phyloP scores from a whole-genome alignment of 1,284 basidiomycete species.

The Pyrrhoderma noxium region DNA sequence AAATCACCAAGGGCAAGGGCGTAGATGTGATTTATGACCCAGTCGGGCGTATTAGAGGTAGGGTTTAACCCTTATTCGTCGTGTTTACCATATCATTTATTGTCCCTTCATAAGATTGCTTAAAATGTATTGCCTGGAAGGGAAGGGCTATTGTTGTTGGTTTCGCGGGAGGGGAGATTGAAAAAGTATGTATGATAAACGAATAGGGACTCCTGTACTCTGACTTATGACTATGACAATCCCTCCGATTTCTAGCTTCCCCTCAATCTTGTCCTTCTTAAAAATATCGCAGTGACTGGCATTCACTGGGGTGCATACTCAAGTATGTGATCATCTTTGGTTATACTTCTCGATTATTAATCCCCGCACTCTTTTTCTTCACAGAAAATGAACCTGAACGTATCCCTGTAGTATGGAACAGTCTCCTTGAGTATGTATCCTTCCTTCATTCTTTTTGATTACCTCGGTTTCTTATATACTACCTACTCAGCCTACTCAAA shows the following conservation, averaged over 20 bases:
- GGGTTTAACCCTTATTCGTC: conserved; percentile 17
- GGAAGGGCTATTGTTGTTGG: conserved; percentile 88
- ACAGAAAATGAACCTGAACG: conserved; percentile 64
- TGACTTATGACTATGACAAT: not conserved
- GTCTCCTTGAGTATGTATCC: conserved; percentile 55
- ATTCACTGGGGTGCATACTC: conserved; percentile 82
- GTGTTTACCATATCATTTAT: not conserved
- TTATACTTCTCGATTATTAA: not conserved
- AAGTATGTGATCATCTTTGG: conserved; percentile 47
- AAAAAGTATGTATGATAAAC: conserved; percentile 52
- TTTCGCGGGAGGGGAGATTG: conserved; percentile 83
- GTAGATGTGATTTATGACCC: conserved; percentile 89
- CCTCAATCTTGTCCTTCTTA: conserved; percentile 82
- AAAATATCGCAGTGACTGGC: conserved; percentile 79
- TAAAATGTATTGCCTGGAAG: conserved; percentile 95
- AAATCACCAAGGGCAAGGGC: conserved; percentile 61
- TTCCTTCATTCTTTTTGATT: not conserved
- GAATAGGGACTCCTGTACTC: not conserved
- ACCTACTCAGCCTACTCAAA: conserved; percentile 49
- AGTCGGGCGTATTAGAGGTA: conserved; percentile 71
- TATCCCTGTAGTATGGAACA: conserved; percentile 66
- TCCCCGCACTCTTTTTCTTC: not conserved
- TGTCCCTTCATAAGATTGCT: conserved; percentile 43
- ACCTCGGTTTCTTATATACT: not conserved
- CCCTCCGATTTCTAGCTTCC: conserved; percentile 48